A percentile compares a stretch with the other conserved stretches of the same genome.
Conservation (phyloP, 2,329 filamentous ascomycete species). For the Chrysosporium keratinophilum region DNA sequence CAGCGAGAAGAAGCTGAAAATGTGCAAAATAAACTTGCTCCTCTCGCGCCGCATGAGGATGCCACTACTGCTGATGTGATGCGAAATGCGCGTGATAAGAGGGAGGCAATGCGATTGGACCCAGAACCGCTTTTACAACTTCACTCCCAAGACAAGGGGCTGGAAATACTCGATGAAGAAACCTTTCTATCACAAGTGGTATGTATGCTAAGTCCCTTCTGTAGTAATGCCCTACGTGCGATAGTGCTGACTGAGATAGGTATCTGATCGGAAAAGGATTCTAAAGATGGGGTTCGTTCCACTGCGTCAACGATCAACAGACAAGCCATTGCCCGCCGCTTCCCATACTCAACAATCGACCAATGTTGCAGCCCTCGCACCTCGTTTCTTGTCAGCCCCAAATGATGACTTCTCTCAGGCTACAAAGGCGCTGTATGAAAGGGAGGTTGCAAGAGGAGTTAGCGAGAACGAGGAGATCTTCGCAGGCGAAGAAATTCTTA, state of each 20-base stretch:
- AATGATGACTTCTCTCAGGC: conserved; percentile 77
- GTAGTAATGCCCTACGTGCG: background rate
- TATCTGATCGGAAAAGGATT: conserved; percentile 49
- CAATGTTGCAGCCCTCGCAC: conserved; percentile 44
- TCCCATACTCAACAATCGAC: conserved; percentile 28
- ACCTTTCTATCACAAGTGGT: conserved; percentile 49
- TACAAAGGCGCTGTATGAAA: conserved; percentile 80
- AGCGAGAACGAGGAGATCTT: conserved; percentile 95
- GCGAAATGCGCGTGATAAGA: background rate
- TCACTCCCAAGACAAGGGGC: conserved; percentile 51
- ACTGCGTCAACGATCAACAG: conserved; percentile 38
- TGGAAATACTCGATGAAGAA: conserved; percentile 49
- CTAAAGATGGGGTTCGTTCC: conserved; percentile 59
- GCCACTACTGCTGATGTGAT: background rate
- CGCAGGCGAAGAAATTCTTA: conserved; percentile 72
- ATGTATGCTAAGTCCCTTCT: conserved; percentile 21
- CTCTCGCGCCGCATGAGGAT: conserved; percentile 32
- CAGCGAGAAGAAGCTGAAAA: conserved; percentile 57
- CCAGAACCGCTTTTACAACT: conserved; percentile 58
- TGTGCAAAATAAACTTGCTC: conserved; percentile 45
- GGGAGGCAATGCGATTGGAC: conserved; percentile 32
- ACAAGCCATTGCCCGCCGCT: conserved; percentile 26
- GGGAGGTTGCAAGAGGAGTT: conserved; percentile 82
- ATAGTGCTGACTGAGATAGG: conserved; percentile 24
- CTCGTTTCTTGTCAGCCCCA: conserved; percentile 57